These are phyloP conservation scores for Lipomyces oligophaga DNA, from an alignment of 805 yeast species.

Conservation along the genomic window DNA sequence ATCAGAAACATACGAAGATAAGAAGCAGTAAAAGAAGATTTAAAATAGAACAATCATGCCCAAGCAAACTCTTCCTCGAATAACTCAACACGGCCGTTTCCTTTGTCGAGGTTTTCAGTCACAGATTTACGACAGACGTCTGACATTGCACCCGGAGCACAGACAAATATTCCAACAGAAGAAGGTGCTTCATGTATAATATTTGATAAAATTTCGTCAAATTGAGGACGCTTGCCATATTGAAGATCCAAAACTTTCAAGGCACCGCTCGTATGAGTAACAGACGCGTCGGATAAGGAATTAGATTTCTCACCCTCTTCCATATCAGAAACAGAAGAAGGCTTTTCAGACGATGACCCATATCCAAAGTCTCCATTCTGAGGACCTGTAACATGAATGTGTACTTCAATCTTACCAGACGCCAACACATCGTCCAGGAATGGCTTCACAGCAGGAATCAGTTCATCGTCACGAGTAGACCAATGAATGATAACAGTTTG, in stretches of 20 bases:
- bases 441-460: conserved; percentile 6
- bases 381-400: conserved; percentile 5
- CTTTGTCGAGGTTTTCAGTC: conserved; percentile 13
- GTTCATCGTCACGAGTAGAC: conserved; percentile 1
- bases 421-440: conserved; percentile 9
- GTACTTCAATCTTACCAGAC: conserved; percentile 6
- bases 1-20: background rate
- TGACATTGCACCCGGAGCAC: conserved; percentile 20
- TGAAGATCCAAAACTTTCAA: background rate
- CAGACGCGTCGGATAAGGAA: background rate
- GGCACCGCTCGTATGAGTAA: background rate
- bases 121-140: conserved; percentile 10
- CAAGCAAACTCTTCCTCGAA: conserved; percentile 18
- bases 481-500: conserved; percentile 9
- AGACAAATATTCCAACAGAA: conserved; percentile 18
- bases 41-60: conserved; percentile 2
- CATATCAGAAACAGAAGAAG: background rate
- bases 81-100: conserved; percentile 16
- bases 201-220: conserved; percentile 1
- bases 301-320: background rate
- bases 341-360: conserved; percentile 42
- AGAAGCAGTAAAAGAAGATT: background rate
- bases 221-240: conserved; percentile 12
- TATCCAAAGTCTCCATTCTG: conserved; percentile 27
- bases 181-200: conserved; percentile 12